Percentiles rank a stretch among this genome's conserved stretches.
Conservation (phyloP, 2,329 filamentous ascomycete species). For the Colletotrichum endophyticum region DNA sequence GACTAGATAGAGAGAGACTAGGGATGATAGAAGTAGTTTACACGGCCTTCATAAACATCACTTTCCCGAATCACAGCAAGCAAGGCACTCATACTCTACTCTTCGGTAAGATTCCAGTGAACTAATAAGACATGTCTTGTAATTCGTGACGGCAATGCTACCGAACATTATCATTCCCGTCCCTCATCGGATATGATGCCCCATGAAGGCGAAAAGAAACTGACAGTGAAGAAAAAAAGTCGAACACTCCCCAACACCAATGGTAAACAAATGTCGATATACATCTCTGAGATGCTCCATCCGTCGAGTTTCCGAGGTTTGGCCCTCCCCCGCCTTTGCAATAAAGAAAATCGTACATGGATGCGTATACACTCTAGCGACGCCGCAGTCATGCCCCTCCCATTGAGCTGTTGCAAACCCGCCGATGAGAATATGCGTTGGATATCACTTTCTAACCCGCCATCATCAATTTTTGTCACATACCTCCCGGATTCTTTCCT, state of each 20-base stretch:
- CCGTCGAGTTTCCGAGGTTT: neutral
- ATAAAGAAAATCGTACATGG: neutral
- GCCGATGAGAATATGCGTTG: neutral
- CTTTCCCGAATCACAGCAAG: neutral
- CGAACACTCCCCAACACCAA: slow-evolving; percentile 1
- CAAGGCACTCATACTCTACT: neutral
- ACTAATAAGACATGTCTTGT: neutral
- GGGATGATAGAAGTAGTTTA: neutral
- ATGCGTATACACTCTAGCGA: neutral
- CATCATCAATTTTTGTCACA: neutral
- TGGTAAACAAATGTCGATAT: neutral
- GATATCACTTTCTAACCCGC: slow-evolving; percentile 12
- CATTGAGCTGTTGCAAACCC: neutral
- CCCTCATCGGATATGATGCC: neutral
- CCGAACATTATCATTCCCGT: neutral
- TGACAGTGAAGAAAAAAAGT: neutral
- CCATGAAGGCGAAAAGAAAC: neutral
- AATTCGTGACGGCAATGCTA: neutral
- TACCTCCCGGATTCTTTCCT: neutral
- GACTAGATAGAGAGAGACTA: slow-evolving; percentile 4
- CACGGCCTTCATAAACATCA: neutral
- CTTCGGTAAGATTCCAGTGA: neutral
- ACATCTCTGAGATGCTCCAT: neutral
- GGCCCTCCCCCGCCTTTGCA: neutral
- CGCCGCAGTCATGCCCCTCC: neutral